A percentile compares a stretch with the other conserved stretches of the same genome.
Evolutionary conservation across 73 alveolate species (phyloP).

Genomic region (Paramecium tetraurelia): DNA sequence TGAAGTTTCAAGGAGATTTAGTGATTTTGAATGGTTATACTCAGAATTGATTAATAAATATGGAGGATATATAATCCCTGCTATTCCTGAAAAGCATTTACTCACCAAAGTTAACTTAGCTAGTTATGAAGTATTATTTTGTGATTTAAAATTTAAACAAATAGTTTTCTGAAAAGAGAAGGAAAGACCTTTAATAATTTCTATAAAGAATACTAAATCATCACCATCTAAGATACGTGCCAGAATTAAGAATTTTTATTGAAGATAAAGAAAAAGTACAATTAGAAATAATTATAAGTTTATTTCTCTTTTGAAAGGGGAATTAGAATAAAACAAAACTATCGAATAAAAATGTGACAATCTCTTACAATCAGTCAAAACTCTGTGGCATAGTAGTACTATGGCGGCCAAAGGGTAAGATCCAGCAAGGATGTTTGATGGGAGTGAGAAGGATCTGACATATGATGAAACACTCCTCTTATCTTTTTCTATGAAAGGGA

Average conservation of each 20-base stretch:
- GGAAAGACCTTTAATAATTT: constrained; percentile 51
- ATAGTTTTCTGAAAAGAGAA: constrained; percentile 53
- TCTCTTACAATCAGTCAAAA: constrained; percentile 34
- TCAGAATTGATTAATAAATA: constrained; percentile 55
- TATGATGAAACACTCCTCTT: background rate
- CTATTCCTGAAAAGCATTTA: constrained; percentile 58
- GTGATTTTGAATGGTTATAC: constrained; percentile 65
- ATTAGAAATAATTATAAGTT: background rate
- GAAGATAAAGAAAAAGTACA: constrained; percentile 51
- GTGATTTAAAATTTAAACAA: background rate
- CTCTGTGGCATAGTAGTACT: background rate
- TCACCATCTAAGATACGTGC: constrained; percentile 41
- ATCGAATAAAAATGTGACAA: constrained; percentile 59
- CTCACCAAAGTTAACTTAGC: constrained; percentile 53
- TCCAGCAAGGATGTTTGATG: background rate
- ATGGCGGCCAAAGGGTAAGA: background rate
- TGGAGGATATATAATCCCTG: constrained; percentile 61
- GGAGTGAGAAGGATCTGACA: background rate
- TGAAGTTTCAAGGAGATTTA: constrained; percentile 61
- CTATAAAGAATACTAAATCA: constrained; percentile 45
- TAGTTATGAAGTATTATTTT: constrained; percentile 3
- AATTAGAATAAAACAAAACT: constrained; percentile 55
- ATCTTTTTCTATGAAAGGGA: constrained; percentile 32
- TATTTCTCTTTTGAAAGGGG: constrained; percentile 56
- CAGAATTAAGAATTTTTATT: constrained; percentile 50